Conservation (phyloP, 1,139 yeast species). For the Oligophagozyma castellii region DNA sequence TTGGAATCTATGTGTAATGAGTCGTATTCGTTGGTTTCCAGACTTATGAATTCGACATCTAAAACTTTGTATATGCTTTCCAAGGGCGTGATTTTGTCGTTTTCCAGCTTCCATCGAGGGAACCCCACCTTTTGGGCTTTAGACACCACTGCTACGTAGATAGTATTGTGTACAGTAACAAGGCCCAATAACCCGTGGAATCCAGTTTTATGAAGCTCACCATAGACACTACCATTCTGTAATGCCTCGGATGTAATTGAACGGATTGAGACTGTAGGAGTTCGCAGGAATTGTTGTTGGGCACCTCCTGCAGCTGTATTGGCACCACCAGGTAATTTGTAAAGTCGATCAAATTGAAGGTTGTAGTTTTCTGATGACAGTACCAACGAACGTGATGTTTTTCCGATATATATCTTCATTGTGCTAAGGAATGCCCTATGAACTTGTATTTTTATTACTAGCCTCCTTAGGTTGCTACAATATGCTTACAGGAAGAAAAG, state of each 20-base stretch:
- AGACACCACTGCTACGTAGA: constrained; percentile 47
- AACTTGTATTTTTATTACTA: no score
- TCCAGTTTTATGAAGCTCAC: no score
- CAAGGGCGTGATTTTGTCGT: constrained; percentile 21
- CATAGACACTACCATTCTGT: no score
- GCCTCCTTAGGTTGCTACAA: no score
- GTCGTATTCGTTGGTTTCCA: constrained; percentile 45
- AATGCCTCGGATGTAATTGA: no score
- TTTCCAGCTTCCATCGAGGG: constrained; percentile 29
- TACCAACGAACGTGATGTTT: constrained; percentile 15
- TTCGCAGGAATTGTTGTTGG: no score
- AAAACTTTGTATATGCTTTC: constrained; percentile 41
- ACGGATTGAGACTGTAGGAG: constrained; percentile 12
- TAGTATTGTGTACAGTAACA: constrained; percentile 37
- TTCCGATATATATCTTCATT: constrained; percentile 15
- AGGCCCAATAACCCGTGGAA: constrained; percentile 51
- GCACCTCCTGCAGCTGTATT: no score
- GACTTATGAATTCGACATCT: constrained; percentile 49
- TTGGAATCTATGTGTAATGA: constrained; percentile 20
- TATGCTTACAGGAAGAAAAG: no score
- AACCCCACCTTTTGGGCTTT: constrained; percentile 44
- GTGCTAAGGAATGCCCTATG: not conserved
- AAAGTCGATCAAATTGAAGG: constrained; percentile 11
- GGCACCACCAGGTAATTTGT: constrained; percentile 4
- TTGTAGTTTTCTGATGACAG: constrained; percentile 12